Percentiles rank a stretch among this genome's conserved stretches.
These are phyloP conservation scores for Ajuga reptans DNA, from an alignment of 305 asterid species.

Conservation along the genomic window DNA sequence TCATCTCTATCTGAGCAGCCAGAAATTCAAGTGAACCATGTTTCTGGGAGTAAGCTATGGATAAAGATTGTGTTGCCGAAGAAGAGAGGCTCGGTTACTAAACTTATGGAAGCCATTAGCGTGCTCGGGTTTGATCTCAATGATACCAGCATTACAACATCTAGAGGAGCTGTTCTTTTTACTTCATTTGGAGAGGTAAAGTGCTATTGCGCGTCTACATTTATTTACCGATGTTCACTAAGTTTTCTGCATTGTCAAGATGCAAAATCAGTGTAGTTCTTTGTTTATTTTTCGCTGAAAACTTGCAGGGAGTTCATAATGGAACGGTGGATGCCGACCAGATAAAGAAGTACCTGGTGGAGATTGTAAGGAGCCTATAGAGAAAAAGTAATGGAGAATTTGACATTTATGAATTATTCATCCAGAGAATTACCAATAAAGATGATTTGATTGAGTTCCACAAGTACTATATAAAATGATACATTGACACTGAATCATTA, in stretches of 20 bases:
- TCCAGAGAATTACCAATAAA: not conserved
- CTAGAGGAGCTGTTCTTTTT: slow-evolving; percentile 57
- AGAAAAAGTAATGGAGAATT: not conserved
- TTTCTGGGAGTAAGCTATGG: slow-evolving; percentile 59
- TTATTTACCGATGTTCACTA: not conserved
- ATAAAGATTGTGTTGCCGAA: slow-evolving; percentile 50
- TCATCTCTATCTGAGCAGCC: slow-evolving; percentile 24
- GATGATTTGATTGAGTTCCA: not conserved
- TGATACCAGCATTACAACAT: slow-evolving; percentile 52
- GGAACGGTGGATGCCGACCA: slow-evolving; percentile 34
- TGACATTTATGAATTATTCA: not conserved
- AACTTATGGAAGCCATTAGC: slow-evolving; percentile 58
- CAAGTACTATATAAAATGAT: not conserved
- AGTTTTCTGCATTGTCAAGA: too few species aligned
- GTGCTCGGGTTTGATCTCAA: slow-evolving; percentile 49
- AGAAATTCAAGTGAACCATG: slow-evolving; percentile 45
- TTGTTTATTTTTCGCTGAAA: not conserved
- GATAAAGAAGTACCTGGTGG: slow-evolving; percentile 39
- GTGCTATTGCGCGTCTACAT: too few species aligned
- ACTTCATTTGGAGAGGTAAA: slow-evolving; percentile 57
- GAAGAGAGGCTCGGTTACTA: slow-evolving; percentile 48
- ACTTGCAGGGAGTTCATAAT: slow-evolving; percentile 38
- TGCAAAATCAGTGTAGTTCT: not conserved
- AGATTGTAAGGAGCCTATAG: slow-evolving; percentile 39
- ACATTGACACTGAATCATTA: not conserved